These are phyloP conservation scores for Priceomyces castillae DNA, from an alignment of 805 yeast species.

Conservation along the genomic window DNA sequence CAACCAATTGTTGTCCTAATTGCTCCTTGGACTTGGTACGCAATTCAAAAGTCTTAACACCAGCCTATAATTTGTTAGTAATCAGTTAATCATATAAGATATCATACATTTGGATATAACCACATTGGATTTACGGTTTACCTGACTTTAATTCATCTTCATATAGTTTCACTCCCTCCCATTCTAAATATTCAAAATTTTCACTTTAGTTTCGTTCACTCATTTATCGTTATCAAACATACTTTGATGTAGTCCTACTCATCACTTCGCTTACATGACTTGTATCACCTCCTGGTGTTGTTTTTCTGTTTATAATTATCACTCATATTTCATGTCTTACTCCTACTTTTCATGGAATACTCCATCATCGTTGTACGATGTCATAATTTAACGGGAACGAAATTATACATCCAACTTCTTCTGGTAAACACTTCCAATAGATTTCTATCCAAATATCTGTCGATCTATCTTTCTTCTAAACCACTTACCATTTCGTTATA, in stretches of 20 bases:
- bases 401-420: no score
- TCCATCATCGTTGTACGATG: no score
- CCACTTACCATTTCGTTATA: conserved; percentile 4
- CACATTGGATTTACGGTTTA: no score
- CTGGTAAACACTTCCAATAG: background rate
- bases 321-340: no score
- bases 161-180: no score
- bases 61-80: conserved; percentile 52
- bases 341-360: no score
- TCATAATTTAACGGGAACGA: no score
- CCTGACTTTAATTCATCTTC: no score
- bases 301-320: no score
- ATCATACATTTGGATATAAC: background rate
- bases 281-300: no score
- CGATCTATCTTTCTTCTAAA: background rate
- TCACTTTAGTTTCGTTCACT: background rate
- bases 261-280: background rate
- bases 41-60: conserved; percentile 92
- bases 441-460: background rate
- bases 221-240: background rate
- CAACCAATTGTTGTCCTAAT: conserved; percentile 90
- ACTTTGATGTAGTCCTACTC: background rate
- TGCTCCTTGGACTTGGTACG: conserved; percentile 96
- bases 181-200: no score
- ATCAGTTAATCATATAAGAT: background rate